Percentiles rank a stretch among this genome's conserved stretches.
Evolutionary conservation across 2,329 filamentous ascomycete species (phyloP).

Genomic region (Alternaria metachromatica): DNA sequence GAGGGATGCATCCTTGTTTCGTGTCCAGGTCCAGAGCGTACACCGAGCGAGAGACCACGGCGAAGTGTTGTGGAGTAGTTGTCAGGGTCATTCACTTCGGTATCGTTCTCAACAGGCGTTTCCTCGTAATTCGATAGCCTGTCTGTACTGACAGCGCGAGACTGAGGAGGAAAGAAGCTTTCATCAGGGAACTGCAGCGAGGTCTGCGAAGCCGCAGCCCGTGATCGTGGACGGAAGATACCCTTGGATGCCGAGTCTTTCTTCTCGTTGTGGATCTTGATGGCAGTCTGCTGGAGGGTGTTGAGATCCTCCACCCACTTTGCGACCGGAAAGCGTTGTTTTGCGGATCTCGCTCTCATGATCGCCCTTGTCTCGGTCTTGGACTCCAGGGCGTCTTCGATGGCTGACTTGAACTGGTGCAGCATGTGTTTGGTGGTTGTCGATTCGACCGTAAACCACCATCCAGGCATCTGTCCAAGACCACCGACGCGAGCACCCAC

Average conservation of each 20-base stretch:
- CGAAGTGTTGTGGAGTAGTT: not conserved
- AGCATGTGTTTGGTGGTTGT: conserved; percentile 68
- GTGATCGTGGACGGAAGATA: not conserved
- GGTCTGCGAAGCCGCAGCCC: not conserved
- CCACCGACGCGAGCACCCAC: conserved; percentile 71
- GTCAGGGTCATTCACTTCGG: not conserved
- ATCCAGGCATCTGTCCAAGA: conserved; percentile 72
- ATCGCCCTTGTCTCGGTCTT: conserved; percentile 62
- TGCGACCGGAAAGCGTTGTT: conserved; percentile 70
- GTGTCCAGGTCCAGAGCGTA: not conserved
- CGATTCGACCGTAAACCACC: conserved; percentile 74
- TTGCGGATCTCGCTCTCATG: conserved; percentile 70
- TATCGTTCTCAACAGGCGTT: not conserved
- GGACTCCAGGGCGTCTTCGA: conserved; percentile 66
- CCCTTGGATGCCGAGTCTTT: not conserved
- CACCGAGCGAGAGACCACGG: not conserved
- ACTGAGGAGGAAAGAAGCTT: not conserved
- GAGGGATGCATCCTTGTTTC: not conserved
- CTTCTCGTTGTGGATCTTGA: not conserved
- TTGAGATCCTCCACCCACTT: conserved; percentile 43
- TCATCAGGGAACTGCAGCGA: not conserved
- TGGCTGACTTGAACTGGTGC: conserved; percentile 69
- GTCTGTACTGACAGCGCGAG: not conserved
- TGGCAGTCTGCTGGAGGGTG: not conserved
- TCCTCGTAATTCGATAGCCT: not conserved